A percentile compares a stretch with the other conserved stretches of the same genome.
Conservation (phyloP, 805 yeast genomes). For the Yarrowia deformans region DNA sequence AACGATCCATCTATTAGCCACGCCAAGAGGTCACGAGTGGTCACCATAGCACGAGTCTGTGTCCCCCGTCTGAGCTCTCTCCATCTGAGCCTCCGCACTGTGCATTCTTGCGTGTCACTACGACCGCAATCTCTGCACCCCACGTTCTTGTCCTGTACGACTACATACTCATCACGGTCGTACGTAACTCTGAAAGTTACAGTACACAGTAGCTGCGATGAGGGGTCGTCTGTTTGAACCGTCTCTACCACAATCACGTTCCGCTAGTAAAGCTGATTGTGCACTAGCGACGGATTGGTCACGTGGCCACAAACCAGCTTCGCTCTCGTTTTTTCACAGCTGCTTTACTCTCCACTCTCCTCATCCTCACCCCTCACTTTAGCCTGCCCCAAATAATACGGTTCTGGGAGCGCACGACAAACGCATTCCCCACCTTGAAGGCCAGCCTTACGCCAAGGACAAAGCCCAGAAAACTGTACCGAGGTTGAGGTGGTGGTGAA, state of each 20-base stretch:
- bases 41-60: not conserved
- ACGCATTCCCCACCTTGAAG: constrained; percentile 39
- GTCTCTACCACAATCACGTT: too few relatives aligned
- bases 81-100: too few relatives aligned
- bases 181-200: not conserved
- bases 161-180: not conserved
- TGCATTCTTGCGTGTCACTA: too few relatives aligned
- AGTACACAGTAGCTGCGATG: not conserved
- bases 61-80: too few relatives aligned
- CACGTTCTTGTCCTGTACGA: not conserved
- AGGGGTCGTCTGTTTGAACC: too few relatives aligned
- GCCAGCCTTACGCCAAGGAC: constrained; percentile 36
- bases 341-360: not conserved
- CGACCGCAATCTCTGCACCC: too few relatives aligned
- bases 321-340: too few relatives aligned
- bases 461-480: not conserved
- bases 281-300: too few relatives aligned
- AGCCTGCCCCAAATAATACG: constrained; percentile 31
- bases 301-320: too few relatives aligned
- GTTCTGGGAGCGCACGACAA: constrained; percentile 5
- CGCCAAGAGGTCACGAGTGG: not conserved
- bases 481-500: not conserved
- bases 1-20: too few relatives aligned
- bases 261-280: too few relatives aligned
- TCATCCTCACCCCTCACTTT: constrained; percentile 31